These are phyloP conservation scores for Sphagnum contortum DNA, from an alignment of 225 moss, liverwort and hornwort genomes.

Conservation along the genomic window DNA sequence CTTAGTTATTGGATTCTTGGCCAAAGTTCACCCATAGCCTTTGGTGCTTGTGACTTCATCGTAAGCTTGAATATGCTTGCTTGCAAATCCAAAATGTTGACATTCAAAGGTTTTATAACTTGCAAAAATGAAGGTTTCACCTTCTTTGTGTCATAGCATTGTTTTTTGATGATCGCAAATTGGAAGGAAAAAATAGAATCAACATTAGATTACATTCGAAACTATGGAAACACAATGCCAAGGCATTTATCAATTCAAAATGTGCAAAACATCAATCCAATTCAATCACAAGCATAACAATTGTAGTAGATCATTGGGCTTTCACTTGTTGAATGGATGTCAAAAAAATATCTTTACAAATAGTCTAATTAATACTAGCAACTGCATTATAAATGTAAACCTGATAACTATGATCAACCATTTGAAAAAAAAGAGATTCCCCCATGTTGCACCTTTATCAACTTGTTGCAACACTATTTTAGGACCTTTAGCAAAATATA, in stretches of 20 bases:
- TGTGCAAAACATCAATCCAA: neutral
- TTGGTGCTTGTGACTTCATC: neutral
- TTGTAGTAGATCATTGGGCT: neutral
- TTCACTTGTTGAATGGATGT: no score
- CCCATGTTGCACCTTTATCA: no score
- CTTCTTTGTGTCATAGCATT: neutral
- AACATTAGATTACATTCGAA: neutral
- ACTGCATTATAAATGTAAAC: no score
- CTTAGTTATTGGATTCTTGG: neutral
- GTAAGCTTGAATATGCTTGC: neutral
- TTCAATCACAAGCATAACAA: neutral
- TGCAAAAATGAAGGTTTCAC: neutral
- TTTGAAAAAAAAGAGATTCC: no score
- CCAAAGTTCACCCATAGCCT: neutral
- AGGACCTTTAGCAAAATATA: no score
- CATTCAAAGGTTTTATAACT: neutral
- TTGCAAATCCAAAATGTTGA: neutral
- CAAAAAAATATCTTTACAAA: no score
- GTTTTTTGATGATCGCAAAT: neutral
- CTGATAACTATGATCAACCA: no score
- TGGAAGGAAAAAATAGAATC: neutral
- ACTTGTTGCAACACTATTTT: no score
- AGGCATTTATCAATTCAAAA: neutral
- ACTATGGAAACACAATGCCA: neutral
- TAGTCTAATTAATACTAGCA: no score